Evolutionary conservation across 2,329 filamentous ascomycete genomes (phyloP).

Genomic region (Amylocarpus encephaloides): DNA sequence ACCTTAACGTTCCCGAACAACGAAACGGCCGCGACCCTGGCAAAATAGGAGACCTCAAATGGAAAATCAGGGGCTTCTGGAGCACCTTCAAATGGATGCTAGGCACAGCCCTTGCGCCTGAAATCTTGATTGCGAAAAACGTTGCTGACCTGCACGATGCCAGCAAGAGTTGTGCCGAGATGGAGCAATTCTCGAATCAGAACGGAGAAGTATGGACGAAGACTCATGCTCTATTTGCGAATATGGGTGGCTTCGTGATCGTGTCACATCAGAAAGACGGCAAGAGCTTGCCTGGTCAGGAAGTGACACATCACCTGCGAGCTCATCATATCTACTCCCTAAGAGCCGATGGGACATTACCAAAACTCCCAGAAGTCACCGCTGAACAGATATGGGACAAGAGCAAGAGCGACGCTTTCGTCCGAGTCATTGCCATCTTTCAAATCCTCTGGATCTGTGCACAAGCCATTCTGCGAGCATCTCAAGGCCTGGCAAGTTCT

Average conservation of each 20-base stretch:
- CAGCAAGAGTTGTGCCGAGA: neutral
- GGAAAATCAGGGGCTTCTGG: neutral
- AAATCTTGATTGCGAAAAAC: constrained; percentile 10
- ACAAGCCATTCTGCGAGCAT: neutral
- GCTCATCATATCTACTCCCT: too few relatives aligned
- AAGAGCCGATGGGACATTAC: neutral
- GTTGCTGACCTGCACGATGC: constrained; percentile 6
- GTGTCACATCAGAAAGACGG: too few relatives aligned
- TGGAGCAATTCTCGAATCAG: constrained; percentile 2
- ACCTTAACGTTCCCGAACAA: constrained; percentile 21
- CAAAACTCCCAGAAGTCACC: constrained; percentile 29
- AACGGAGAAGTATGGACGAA: constrained; percentile 14
- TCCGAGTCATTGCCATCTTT: constrained; percentile 4
- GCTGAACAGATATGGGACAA: constrained; percentile 43
- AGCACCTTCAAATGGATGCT: constrained; percentile 13
- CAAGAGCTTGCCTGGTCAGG: too few relatives aligned
- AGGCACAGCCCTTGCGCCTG: constrained; percentile 8
- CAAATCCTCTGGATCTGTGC: constrained; percentile 7
- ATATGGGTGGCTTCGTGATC: constrained; percentile 18
- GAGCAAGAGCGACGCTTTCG: constrained; percentile 32
- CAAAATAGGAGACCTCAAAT: constrained; percentile 4
- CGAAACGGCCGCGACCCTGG: constrained; percentile 1
- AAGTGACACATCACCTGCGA: too few relatives aligned
- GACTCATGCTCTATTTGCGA: constrained; percentile 14
- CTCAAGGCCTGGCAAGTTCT: neutral